These are phyloP conservation scores for Phylloporus scabripes DNA, from an alignment of 768 basidiomycete genomes.

Conservation along the genomic window DNA sequence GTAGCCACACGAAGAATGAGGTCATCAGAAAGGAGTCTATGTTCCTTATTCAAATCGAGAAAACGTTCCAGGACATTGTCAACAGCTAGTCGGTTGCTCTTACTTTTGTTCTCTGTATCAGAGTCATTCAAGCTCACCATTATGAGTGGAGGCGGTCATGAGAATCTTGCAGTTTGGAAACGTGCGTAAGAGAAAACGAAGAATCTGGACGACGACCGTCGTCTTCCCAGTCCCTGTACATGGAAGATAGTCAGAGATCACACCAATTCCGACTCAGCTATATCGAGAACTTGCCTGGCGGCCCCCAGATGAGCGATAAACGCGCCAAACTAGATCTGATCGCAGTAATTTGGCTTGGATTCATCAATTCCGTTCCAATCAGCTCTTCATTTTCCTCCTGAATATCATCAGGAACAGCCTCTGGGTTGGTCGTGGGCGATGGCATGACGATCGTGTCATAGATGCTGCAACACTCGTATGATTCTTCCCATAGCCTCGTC, in stretches of 20 bases:
- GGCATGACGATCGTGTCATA: conserved; percentile 40
- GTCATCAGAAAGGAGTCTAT: conserved; percentile 44
- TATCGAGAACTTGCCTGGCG: conserved; percentile 42
- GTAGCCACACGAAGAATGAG: conserved; percentile 66
- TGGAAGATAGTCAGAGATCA: background rate
- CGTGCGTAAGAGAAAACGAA: conserved; percentile 37
- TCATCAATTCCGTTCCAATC: conserved; percentile 31
- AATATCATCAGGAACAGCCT: background rate
- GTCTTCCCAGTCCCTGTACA: conserved; percentile 67
- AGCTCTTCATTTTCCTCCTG: conserved; percentile 13
- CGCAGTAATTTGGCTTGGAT: conserved; percentile 51
- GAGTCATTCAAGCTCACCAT: conserved; percentile 35
- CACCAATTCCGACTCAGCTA: background rate
- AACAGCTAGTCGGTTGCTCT: conserved; percentile 41
- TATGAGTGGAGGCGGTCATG: conserved; percentile 70
- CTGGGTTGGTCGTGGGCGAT: conserved; percentile 19
- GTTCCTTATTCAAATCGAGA: conserved; percentile 39
- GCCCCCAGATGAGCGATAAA: conserved; percentile 63
- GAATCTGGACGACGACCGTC: conserved; percentile 60
- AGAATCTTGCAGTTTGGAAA: conserved; percentile 43
- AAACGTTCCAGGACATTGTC: conserved; percentile 69
- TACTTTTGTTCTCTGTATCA: background rate
- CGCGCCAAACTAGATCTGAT: conserved; percentile 40
- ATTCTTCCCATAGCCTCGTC: conserved; percentile 40
- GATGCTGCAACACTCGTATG: conserved; percentile 44